A percentile compares a stretch with the other conserved stretches of the same genome.
Conservation (phyloP, 805 yeast genomes). For the Starmera caribaea region DNA sequence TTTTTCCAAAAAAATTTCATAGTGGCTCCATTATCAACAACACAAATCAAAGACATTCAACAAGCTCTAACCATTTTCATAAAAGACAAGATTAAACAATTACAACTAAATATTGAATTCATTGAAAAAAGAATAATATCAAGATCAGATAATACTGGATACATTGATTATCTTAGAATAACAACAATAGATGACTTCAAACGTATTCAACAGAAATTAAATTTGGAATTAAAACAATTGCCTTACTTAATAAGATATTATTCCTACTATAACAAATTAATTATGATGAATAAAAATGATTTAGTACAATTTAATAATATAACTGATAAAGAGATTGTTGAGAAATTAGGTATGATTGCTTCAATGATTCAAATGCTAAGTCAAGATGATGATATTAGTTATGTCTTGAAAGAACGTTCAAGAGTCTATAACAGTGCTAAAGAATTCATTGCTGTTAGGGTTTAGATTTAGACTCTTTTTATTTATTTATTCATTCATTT, state of each 20-base stretch:
- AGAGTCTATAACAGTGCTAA: constrained; percentile 19
- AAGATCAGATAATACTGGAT: constrained; percentile 6
- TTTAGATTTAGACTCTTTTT: no score
- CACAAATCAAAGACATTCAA: constrained; percentile 7
- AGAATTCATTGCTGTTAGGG: constrained; percentile 8
- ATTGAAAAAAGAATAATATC: constrained; percentile 11
- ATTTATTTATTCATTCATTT: not conserved
- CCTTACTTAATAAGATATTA: constrained; percentile 5
- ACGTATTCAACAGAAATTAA: constrained; percentile 8
- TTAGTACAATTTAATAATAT: not conserved
- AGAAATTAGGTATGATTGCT: constrained; percentile 9
- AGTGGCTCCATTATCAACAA: not conserved
- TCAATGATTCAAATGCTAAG: constrained; percentile 6
- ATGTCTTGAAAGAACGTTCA: constrained; percentile 19
- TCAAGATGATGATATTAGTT: constrained; percentile 14
- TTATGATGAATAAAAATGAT: constrained; percentile 2
- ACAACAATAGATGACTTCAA: constrained; percentile 10
- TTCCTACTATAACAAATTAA: constrained; percentile 5
- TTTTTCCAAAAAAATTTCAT: not conserved
- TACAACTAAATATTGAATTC: constrained; percentile 11
- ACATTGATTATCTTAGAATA: constrained; percentile 12
- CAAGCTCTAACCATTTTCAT: constrained; percentile 5
- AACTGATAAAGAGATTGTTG: not conserved
- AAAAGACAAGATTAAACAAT: constrained; percentile 13
- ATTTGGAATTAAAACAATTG: constrained; percentile 3